Evolutionary conservation across 2,329 filamentous ascomycete genomes (phyloP), one percentile per base, ranked within the genome.

Genomic region (Aspergillus sp.): DNA sequence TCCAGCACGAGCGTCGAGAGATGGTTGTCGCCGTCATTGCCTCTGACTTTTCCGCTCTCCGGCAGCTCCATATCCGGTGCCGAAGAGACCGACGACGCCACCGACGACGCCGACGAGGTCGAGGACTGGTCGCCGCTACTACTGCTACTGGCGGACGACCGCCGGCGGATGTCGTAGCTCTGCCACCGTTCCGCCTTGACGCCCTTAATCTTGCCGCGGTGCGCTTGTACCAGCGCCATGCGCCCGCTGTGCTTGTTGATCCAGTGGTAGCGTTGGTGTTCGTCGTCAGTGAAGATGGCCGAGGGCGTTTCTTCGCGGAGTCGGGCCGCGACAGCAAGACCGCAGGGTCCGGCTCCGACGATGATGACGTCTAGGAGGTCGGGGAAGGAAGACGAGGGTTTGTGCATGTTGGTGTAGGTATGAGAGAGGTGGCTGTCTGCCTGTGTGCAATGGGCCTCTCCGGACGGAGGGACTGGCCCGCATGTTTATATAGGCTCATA

Each of bases 201-300:
- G 3, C 60, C 58, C 2, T 67, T 64, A 5, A 61, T 59, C 52
- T 68, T 70, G 34, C 57, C 53, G 14, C 58, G 55, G 2, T 62
- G 62, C 1, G 63, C 64, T 51, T 66, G 64, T 3, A 71, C 62
- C 1, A 87, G 75, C 6, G 56, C 77, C 69, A 85, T 82, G 25
- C 82, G 81, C 23, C 78, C 78, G 23, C 80, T 79, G 64, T 89
- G 82, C 51, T 85, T 86, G 52, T 79, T 80, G 52, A 91, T 86
- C 86, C 88, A 91, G 68, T 89, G 84, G 66, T 89, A 93, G n/a
- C 89, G 80, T 40, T 87, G 84, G 63, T 93, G 88, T 64, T 93
- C 89, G 59, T 89, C 88, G 64, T 93, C 88, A 0, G 89, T 92
- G 71, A 93, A 93, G 48, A 91, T 83, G 1, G 89, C 88, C 0